Evolutionary conservation across 2,329 filamentous ascomycete species (phyloP), one percentile per base, ranked within the genome.

Genomic region (Aureobasidium sp.): DNA sequence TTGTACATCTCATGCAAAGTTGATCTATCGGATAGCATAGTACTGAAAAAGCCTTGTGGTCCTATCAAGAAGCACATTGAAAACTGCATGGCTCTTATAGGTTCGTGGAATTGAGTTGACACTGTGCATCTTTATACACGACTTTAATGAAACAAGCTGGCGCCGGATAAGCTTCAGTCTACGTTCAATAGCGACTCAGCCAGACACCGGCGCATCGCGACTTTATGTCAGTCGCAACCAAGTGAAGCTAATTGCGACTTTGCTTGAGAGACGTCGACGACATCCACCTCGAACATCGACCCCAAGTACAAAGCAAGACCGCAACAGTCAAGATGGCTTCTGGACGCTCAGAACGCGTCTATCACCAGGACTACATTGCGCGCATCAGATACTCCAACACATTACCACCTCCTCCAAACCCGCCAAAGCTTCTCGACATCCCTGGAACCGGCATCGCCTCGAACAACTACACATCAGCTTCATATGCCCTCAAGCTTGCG

Each of bases 361-460:
- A 85, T 70, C 91, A 96, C 73, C 94, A 99, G 78, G 94, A 99
- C 77, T 97, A 97, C 77, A 96, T 99, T 73, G 93, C 92, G 66
- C 89, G 92, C 70, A 90, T 97, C 71, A 86, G 94, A 76, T 99
- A 95, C 76, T 91, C 91, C 71, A 99, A 99, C 84, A 88, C 91
- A 68, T 86, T 99, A 17, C 94, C 94, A 66, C 92, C 94, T 66
- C 94, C 94, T 61, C 91, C 93, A 61, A 91, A 92, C 72, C 91
- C 93, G 1, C 94, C 94, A 1, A 99, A 99, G 81, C 87, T 99
- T 65, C 88, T 99, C 69, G 91, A 97, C 67, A 96, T 99, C 64
- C 93, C 94, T 12, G 96, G 96, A 70, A 94, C 90, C 62, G 94
- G 94, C 45, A 84, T 97, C 17, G 83, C 89, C 44, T 89, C 87